phyloP scores from a whole-genome alignment of 257 asterid genomes.

The Solanum bulbocastanum region DNA sequence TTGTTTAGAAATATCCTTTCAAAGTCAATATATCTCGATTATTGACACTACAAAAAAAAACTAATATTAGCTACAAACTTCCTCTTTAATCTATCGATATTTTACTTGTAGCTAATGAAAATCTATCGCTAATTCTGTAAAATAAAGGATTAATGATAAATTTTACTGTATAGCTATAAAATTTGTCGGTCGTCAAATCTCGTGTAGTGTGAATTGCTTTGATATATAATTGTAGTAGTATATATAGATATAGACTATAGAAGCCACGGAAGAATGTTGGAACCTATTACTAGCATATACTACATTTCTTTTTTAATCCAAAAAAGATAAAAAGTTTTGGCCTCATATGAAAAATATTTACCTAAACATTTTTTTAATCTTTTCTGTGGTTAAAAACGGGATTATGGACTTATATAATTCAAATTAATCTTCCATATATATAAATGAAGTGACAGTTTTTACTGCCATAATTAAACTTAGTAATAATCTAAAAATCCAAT shows the following conservation, averaged over 20 bases:
- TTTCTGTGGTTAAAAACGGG: neutral
- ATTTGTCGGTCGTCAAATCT: rapidly evolving
- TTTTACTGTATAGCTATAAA: neutral
- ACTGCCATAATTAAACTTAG: neutral
- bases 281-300: neutral
- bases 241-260: neutral
- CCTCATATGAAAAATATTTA: neutral
- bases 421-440: neutral
- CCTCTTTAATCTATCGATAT: neutral
- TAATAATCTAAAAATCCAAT: neutral
- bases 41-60: neutral
- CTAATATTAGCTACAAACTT: neutral
- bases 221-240: neutral
- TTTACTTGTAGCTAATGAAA: neutral
- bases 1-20: neutral
- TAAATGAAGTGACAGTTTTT: neutral
- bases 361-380: neutral
- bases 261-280: slow-evolving; percentile 32
- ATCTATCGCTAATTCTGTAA: neutral
- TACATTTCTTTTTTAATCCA: neutral
- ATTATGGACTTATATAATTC: neutral
- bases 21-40: neutral
- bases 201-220: neutral
- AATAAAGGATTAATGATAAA: too few species aligned
- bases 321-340: neutral